Conservation (phyloP, 441 rosid species). For the Gossypium laxum region DNA sequence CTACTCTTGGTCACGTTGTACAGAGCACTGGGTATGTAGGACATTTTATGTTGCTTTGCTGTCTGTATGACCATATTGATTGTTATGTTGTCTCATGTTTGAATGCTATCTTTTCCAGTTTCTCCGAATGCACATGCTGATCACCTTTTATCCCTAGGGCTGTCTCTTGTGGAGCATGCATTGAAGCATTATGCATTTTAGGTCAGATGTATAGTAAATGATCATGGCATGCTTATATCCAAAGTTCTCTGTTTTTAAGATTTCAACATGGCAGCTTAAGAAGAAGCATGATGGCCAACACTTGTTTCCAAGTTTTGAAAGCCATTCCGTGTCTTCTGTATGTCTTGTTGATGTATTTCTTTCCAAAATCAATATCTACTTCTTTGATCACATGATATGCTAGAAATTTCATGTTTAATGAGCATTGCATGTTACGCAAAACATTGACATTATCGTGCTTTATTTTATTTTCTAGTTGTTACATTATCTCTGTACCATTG, state of each 20-base stretch:
- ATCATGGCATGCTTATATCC: background rate
- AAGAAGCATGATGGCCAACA: background rate
- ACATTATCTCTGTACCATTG: background rate
- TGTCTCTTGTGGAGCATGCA: background rate
- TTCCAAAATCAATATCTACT: background rate
- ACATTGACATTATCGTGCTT: background rate
- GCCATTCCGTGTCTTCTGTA: background rate
- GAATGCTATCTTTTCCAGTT: background rate
- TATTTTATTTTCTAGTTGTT: background rate
- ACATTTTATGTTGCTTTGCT: slow-evolving; percentile 15
- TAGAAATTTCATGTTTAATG: background rate
- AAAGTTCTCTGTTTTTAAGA: background rate
- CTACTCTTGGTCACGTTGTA: slow-evolving; percentile 98
- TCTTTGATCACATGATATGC: background rate
- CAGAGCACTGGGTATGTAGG: slow-evolving; percentile 84
- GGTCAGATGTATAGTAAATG: background rate
- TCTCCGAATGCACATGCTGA: background rate
- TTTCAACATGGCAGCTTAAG: background rate
- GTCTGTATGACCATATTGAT: background rate
- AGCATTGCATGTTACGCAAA: background rate
- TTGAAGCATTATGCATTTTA: background rate
- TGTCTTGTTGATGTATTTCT: background rate
- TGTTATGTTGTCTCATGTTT: background rate
- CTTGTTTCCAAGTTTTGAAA: background rate
- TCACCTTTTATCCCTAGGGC: background rate